A percentile compares a stretch with the other conserved stretches of the same genome.
Conservation (phyloP, 2,329 filamentous ascomycete species). For the Paramyrothecium roridum region DNA sequence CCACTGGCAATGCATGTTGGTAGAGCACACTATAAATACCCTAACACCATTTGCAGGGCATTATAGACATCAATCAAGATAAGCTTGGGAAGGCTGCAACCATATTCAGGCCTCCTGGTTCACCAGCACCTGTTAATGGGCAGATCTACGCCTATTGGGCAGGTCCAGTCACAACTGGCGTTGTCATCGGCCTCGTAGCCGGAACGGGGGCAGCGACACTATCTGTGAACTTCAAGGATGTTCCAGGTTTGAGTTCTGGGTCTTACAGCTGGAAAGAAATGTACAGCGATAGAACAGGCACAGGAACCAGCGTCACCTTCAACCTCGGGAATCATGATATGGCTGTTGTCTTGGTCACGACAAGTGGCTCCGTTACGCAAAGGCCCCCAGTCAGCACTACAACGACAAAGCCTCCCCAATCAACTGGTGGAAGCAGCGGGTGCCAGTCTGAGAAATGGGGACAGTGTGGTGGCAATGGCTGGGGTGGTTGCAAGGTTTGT, state of each 20-base stretch:
- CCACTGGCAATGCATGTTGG: too few relatives aligned
- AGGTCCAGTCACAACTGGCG: slow-evolving; percentile 29
- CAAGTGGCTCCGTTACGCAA: background rate
- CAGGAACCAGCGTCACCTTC: slow-evolving; percentile 12
- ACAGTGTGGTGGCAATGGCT: background rate
- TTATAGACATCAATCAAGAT: slow-evolving; percentile 24
- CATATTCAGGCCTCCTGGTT: slow-evolving; percentile 13
- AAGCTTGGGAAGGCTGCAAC: slow-evolving; percentile 17
- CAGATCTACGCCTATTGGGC: slow-evolving; percentile 38
- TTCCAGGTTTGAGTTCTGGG: slow-evolving; percentile 31
- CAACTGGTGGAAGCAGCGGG: background rate
- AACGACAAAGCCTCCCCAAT: background rate
- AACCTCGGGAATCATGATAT: slow-evolving; percentile 18
- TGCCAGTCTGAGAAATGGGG: background rate
- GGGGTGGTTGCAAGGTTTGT: background rate
- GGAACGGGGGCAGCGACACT: slow-evolving; percentile 34
- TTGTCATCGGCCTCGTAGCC: slow-evolving; percentile 31
- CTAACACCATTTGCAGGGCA: slow-evolving; percentile 7
- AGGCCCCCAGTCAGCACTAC: background rate
- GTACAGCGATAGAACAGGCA: slow-evolving; percentile 20
- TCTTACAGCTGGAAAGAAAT: slow-evolving; percentile 34
- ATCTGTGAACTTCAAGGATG: slow-evolving; percentile 38
- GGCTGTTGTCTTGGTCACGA: slow-evolving; percentile 16
- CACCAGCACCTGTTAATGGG: slow-evolving; percentile 36
- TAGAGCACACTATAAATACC: background rate